Evolutionary conservation across 352 stramenopile species (phyloP), one percentile per base, ranked within the genome.

Genomic region (Peronospora farinosa): DNA sequence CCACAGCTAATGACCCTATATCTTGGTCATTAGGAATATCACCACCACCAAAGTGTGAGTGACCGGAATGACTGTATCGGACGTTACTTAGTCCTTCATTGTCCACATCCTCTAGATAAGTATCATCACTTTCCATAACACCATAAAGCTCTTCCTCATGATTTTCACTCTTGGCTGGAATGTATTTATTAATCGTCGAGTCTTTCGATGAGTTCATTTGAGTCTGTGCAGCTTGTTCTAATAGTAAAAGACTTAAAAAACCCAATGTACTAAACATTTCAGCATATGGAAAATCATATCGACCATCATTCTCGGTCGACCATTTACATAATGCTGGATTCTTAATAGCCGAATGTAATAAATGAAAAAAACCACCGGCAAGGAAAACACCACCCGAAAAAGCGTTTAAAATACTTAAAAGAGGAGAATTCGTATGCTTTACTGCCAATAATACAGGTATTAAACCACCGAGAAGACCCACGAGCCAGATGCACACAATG

Each of bases 381-480:
- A 90, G 64, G 51, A 90, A 90, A 1, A 90, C 79, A 51, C 79
- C 79, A 28, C 79, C 79, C 1, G 74, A 86, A 50, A 88, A 83
- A 12, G 76, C 76, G 50, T 71, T 90, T 27, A 88, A 60, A 38
- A 83, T 57, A 39, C 60, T 67, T 16, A 84, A 51, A 7, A 59
- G 39, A 5, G 67, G 56, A 3, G 76, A 84, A 17, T 65, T 65
- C 17, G 68, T 59, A 33, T 65, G 61, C 8, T 54, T 49, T 3
- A 57, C 59, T 13, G 77, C 74, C 11, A 88, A 57, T 3, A 75
- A 60, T 27, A 62, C 67, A 15, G 79, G 79, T 0, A 77, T 30
- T 7, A 90, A 59, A 1, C 79, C 79, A 25, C 79, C 79, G 7
- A 41, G 52, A 35, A 90, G 65, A 0, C 72, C 76, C 27, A 90